phyloP scores from a whole-genome alignment of 2,329 filamentous ascomycete species.

The Blastomyces parvus region DNA sequence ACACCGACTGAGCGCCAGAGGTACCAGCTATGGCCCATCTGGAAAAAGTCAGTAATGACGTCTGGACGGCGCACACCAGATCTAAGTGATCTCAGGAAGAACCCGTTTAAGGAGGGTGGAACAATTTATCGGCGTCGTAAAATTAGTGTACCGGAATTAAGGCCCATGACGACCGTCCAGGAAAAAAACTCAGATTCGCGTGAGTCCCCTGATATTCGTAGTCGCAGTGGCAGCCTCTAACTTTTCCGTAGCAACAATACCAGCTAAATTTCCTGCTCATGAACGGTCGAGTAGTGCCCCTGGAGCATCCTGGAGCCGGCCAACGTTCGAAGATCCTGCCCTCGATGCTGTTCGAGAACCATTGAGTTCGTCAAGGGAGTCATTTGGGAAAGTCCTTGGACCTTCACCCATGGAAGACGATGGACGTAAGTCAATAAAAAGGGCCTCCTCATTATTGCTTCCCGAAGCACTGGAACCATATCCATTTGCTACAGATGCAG shows the following conservation, averaged over 20 bases:
- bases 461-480: slow-evolving; percentile 8
- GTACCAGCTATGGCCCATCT: slow-evolving; percentile 20
- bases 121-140: slow-evolving; percentile 16
- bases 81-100: slow-evolving; percentile 11
- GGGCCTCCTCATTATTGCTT: slow-evolving; percentile 9
- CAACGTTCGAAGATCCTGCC: slow-evolving; percentile 10
- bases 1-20: slow-evolving; percentile 16
- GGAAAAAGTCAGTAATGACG: slow-evolving; percentile 16
- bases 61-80: slow-evolving; percentile 14
- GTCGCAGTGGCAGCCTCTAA: not conserved
- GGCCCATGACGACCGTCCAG: slow-evolving; percentile 17
- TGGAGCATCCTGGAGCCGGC: slow-evolving; percentile 12
- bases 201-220: slow-evolving; percentile 14
- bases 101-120: slow-evolving; percentile 13
- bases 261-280: slow-evolving; percentile 20
- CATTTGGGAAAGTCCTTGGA: slow-evolving; percentile 4
- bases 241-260: slow-evolving; percentile 22
- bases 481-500: not conserved
- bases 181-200: slow-evolving; percentile 21
- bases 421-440: slow-evolving; percentile 10
- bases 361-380: slow-evolving; percentile 9
- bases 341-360: slow-evolving; percentile 14
- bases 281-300: slow-evolving; percentile 23
- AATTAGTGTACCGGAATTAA: slow-evolving; percentile 18
- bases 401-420: slow-evolving; percentile 9